A percentile compares a stretch with the other conserved stretches of the same genome.
phyloP scores from a whole-genome alignment of 2,329 filamentous ascomycete species.

The Venturia oleaginea region DNA sequence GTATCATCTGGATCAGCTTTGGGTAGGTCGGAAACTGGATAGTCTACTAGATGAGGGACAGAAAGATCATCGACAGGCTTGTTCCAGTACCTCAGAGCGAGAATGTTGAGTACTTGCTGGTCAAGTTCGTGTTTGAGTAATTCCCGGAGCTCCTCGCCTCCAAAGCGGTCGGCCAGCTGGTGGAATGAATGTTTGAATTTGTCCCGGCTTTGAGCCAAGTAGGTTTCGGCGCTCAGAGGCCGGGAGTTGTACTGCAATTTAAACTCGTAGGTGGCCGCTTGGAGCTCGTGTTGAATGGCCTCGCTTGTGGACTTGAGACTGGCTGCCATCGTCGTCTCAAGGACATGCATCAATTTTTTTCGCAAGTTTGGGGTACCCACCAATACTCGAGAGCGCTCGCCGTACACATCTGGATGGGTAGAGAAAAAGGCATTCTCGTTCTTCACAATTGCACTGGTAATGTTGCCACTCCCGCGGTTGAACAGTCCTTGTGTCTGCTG shows the following conservation, averaged over 20 bases:
- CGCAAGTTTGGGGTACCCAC: slow-evolving; percentile 81
- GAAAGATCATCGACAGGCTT: slow-evolving; percentile 82
- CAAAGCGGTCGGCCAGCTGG: slow-evolving; percentile 81
- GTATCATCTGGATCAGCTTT: slow-evolving; percentile 76
- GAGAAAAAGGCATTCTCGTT: slow-evolving; percentile 86
- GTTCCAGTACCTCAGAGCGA: slow-evolving; percentile 96
- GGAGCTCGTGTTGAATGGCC: slow-evolving; percentile 86
- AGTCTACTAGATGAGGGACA: slow-evolving; percentile 54
- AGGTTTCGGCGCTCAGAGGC: slow-evolving; percentile 88
- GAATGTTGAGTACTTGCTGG: slow-evolving; percentile 84
- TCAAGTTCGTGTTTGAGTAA: slow-evolving; percentile 88
- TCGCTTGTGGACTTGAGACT: slow-evolving; percentile 84
- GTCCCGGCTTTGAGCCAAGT: slow-evolving; percentile 89
- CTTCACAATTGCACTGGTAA: slow-evolving; percentile 71
- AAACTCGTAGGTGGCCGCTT: slow-evolving; percentile 96
- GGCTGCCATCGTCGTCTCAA: slow-evolving; percentile 94
- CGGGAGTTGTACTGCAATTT: slow-evolving; percentile 99
- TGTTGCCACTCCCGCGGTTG: slow-evolving; percentile 69
- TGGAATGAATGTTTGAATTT: slow-evolving; percentile 98
- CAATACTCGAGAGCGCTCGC: slow-evolving; percentile 58
- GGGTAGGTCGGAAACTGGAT: slow-evolving; percentile 68
- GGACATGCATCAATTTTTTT: slow-evolving; percentile 92
- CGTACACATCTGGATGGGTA: slow-evolving; percentile 72
- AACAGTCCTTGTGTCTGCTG: slow-evolving; percentile 59
- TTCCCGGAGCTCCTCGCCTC: slow-evolving; percentile 77